Percentiles rank a stretch among this genome's conserved stretches.
These are phyloP conservation scores for Trichocladium uniseriatum DNA, from an alignment of 495 filamentous ascomycete species.

Conservation along the genomic window DNA sequence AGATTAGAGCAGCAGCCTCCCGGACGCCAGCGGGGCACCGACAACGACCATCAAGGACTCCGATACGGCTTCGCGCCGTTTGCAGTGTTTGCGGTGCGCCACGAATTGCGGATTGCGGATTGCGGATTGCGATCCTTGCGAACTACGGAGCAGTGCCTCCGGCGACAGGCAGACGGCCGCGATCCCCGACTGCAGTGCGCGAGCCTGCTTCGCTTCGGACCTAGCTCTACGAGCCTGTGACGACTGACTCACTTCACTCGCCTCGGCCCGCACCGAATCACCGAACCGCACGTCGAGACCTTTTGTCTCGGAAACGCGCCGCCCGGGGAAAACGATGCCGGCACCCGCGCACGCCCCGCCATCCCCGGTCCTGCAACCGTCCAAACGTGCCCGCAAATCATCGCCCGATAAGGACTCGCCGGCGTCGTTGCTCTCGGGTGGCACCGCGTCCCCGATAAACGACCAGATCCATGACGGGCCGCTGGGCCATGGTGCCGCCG, in stretches of 20 bases:
- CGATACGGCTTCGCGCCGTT: not conserved
- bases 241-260: not conserved
- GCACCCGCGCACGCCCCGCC: slow-evolving; percentile 31
- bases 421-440: slow-evolving; percentile 24
- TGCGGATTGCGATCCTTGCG: not conserved
- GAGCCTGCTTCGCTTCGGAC: not conserved
- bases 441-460: slow-evolving; percentile 19
- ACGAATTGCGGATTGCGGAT: not conserved
- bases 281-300: not conserved
- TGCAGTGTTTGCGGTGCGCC: too few species aligned
- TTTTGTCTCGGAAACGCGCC: slow-evolving; percentile 13
- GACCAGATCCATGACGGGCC: slow-evolving; percentile 29
- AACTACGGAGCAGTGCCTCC: too few species aligned
- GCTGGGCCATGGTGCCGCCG: slow-evolving; percentile 4
- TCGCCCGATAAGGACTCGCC: slow-evolving; percentile 42
- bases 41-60: too few species aligned
- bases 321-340: slow-evolving; percentile 25
- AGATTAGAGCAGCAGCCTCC: slow-evolving; percentile 1
- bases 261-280: not conserved
- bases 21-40: too few species aligned
- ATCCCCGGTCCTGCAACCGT: slow-evolving; percentile 36
- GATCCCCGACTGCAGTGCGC: not conserved
- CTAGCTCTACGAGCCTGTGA: not conserved
- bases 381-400: slow-evolving; percentile 43
- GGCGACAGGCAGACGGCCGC: not conserved